Conservation (phyloP, 2,329 filamentous ascomycete genomes). For the Clathrospora elynae region DNA sequence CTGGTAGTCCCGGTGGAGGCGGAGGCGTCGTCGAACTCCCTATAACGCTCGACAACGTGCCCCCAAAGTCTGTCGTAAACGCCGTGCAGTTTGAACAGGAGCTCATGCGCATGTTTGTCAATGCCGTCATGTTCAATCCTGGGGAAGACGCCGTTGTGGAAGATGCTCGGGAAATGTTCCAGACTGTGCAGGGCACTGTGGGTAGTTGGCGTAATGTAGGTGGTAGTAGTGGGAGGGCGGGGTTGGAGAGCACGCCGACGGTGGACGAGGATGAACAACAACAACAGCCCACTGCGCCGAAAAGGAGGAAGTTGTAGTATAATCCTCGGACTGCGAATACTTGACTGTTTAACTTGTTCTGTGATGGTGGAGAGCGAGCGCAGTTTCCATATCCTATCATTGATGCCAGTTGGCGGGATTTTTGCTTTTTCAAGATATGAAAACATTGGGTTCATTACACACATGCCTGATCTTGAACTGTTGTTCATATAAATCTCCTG, state of each 20-base stretch:
- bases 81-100: constrained; percentile 91
- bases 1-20: constrained; percentile 63
- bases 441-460: too few species aligned
- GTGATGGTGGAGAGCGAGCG: too few species aligned
- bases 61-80: constrained; percentile 90
- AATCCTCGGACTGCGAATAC: constrained; percentile 10
- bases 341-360: too few species aligned
- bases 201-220: constrained; percentile 78
- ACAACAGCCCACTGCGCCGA: constrained; percentile 27
- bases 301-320: constrained; percentile 40
- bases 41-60: constrained; percentile 75
- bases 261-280: constrained; percentile 33
- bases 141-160: constrained; percentile 89
- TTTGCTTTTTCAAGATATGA: too few species aligned
- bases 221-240: constrained; percentile 32
- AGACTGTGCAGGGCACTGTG: constrained; percentile 80
- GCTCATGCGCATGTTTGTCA: constrained; percentile 94
- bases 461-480: too few species aligned
- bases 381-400: too few species aligned
- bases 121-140: constrained; percentile 97
- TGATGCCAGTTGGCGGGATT: too few species aligned
- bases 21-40: constrained; percentile 57
- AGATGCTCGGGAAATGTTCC: constrained; percentile 87
- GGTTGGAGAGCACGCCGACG: constrained; percentile 40
- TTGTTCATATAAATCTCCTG: too few species aligned